These are phyloP conservation scores for Aspergillus ostianus DNA, from an alignment of 495 filamentous ascomycete genomes.

Conservation along the genomic window DNA sequence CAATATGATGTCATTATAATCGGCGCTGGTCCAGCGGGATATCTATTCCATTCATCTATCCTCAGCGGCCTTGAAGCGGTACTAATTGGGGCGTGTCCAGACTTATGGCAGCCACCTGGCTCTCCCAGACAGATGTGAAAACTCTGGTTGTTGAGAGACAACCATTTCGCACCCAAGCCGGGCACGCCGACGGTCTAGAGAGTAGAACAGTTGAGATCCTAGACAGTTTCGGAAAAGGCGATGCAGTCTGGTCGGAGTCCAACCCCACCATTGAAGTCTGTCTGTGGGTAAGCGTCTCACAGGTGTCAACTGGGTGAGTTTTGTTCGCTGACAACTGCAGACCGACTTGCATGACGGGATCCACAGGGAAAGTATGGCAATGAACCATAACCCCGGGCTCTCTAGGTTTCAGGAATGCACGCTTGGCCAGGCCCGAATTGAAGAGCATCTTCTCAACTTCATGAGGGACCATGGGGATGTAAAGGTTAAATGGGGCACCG, in stretches of 20 bases:
- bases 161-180: conserved; percentile 1
- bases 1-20: conserved; percentile 13
- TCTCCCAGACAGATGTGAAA: conserved; percentile 53
- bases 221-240: conserved; percentile 58
- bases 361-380: not conserved
- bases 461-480: conserved; percentile 26
- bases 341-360: conserved; percentile 1
- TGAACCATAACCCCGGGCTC: conserved; percentile 21
- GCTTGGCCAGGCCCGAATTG: conserved; percentile 52
- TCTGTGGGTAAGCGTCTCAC: conserved; percentile 20
- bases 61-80: not conserved
- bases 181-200: conserved; percentile 17
- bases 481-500: conserved; percentile 37
- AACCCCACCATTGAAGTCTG: conserved; percentile 46
- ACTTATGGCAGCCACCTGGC: conserved; percentile 60
- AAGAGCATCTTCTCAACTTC: conserved; percentile 50
- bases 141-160: conserved; percentile 55
- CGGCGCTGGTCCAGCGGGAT: conserved; percentile 16
- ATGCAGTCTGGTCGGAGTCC: conserved; percentile 55
- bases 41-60: not conserved
- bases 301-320: not conserved
- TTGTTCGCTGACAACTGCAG: not conserved
- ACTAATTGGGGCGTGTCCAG: too few species aligned
- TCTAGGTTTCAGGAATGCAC: conserved; percentile 50
- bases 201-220: conserved; percentile 55